Percentiles rank a stretch among this genome's conserved stretches.
phyloP scores from a whole-genome alignment of 257 asterid species.

The Primulina eburnea region DNA sequence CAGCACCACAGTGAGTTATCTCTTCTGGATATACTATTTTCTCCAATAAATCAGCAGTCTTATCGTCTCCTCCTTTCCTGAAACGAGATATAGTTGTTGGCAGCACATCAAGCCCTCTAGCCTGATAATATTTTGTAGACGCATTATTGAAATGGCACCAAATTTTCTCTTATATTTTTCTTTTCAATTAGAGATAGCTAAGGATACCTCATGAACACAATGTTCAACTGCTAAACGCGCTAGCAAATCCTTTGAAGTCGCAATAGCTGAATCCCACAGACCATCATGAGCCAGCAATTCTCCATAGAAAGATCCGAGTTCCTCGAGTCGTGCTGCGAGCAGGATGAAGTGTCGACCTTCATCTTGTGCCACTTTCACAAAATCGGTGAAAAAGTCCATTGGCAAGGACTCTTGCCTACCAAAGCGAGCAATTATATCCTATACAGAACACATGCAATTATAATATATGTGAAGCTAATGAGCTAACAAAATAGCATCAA shows the following conservation, averaged over 20 bases:
- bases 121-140: conserved; percentile 39
- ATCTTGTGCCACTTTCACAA: conserved; percentile 96
- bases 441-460: conserved; percentile 8
- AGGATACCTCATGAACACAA: conserved; percentile 89
- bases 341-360: conserved; percentile 92
- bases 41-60: conserved; percentile 81
- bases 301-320: conserved; percentile 87
- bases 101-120: conserved; percentile 93
- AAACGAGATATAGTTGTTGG: conserved; percentile 93
- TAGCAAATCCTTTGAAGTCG: conserved; percentile 73
- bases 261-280: conserved; percentile 93
- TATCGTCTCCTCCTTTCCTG: conserved; percentile 76
- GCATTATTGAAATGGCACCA: conserved; percentile 1
- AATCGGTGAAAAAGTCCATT: conserved; percentile 83
- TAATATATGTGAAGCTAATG: no score
- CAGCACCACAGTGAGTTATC: conserved; percentile 90
- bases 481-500: not conserved
- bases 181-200: conserved; percentile 20
- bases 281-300: conserved; percentile 97
- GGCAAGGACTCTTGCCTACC: conserved; percentile 88
- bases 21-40: conserved; percentile 86
- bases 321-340: conserved; percentile 72
- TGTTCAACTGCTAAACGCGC: conserved; percentile 90
- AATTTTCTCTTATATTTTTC: not conserved
- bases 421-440: conserved; percentile 95